Conservation (phyloP, 2,329 filamentous ascomycete genomes). For the Botryotinia globosa region DNA sequence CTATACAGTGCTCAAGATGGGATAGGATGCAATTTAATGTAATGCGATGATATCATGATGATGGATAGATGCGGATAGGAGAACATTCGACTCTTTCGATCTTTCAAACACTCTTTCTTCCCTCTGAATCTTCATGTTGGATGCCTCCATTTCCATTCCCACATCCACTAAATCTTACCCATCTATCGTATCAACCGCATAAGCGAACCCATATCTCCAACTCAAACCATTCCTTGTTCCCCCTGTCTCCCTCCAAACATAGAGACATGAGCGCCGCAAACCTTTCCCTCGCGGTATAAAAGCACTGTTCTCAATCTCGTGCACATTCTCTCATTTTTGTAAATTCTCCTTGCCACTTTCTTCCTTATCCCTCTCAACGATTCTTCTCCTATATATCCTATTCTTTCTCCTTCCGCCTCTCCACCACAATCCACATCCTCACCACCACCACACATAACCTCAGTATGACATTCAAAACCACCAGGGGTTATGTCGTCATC, state of each 20-base stretch:
- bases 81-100: neutral
- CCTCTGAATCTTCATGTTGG: neutral
- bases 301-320: neutral
- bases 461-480: neutral
- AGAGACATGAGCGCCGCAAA: neutral
- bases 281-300: neutral
- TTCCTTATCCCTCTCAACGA: neutral
- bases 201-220: neutral
- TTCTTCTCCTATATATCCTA: neutral
- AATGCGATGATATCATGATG: neutral
- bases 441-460: neutral
- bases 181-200: neutral
- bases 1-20: neutral
- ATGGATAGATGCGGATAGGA: neutral
- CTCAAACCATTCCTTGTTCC: too few relatives aligned
- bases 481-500: neutral
- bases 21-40: neutral
- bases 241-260: neutral
- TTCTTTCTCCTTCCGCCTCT: fast-evolving
- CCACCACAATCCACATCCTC: neutral
- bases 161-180: neutral
- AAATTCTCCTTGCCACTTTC: neutral
- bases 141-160: neutral
- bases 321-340: neutral
- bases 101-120: neutral